These are phyloP conservation scores for Monsonia emarginata DNA, from an alignment of 441 rosid species.

Conservation along the genomic window DNA sequence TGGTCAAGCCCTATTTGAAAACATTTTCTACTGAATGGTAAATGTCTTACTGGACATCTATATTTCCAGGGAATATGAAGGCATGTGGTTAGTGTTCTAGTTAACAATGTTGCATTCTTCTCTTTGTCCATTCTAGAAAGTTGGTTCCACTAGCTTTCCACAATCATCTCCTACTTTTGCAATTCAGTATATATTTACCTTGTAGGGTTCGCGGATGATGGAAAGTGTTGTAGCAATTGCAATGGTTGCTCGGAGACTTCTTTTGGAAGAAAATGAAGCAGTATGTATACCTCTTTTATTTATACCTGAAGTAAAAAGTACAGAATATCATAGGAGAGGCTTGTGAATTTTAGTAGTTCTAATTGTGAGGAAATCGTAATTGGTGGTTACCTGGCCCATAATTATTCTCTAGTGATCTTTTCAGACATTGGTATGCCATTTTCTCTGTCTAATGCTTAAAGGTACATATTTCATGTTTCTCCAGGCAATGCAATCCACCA, in stretches of 20 bases:
- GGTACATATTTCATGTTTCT: constrained; percentile 21
- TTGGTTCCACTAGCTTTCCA: neutral
- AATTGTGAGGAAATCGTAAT: neutral
- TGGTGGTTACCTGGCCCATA: neutral
- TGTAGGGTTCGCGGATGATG: constrained; percentile 64
- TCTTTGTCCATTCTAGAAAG: neutral
- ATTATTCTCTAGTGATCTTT: neutral
- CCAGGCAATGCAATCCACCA: constrained; percentile 56
- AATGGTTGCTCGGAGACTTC: constrained; percentile 80
- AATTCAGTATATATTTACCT: constrained; percentile 13
- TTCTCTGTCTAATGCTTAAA: constrained; percentile 6
- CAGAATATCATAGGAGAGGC: neutral
- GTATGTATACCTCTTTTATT: constrained; percentile 30
- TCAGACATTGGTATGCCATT: neutral
- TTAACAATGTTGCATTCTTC: neutral
- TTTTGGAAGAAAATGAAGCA: constrained; percentile 78
- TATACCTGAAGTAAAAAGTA: neutral
- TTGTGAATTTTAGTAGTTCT: neutral
- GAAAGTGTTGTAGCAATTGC: constrained; percentile 72
- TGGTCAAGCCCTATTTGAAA: neutral
- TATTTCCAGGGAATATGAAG: neutral
- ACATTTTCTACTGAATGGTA: neutral
- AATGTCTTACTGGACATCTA: neutral
- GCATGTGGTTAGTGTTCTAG: neutral
- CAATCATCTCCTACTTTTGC: constrained; percentile 3